Conservation (phyloP, 2,329 filamentous ascomycete genomes). For the Penicillium digitatum region DNA sequence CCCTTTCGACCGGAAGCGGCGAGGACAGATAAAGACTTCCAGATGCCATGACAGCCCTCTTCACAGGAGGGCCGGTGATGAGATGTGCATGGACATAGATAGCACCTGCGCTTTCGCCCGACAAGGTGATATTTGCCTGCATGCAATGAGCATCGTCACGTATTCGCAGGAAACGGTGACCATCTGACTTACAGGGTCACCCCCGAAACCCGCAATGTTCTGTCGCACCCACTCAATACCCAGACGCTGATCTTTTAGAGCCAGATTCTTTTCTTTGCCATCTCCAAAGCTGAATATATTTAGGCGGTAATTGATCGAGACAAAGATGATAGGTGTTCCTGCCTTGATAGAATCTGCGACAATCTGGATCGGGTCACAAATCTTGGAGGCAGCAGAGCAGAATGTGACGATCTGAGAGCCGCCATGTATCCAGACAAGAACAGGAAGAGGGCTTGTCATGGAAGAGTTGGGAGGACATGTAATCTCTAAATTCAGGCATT, state of each 20-base stretch:
- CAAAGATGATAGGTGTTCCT: constrained; percentile 41
- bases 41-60: constrained; percentile 40
- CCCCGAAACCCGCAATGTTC: constrained; percentile 41
- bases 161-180: background rate
- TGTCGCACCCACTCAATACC: constrained; percentile 40
- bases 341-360: constrained; percentile 35
- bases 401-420: constrained; percentile 47
- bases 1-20: constrained; percentile 37
- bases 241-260: constrained; percentile 35
- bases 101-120: constrained; percentile 48
- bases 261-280: constrained; percentile 40
- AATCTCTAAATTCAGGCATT: constrained; percentile 45
- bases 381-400: constrained; percentile 40
- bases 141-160: background rate
- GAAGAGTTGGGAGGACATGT: constrained; percentile 23
- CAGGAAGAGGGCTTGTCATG: constrained; percentile 28
- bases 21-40: constrained; percentile 45
- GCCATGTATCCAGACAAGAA: constrained; percentile 48
- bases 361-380: constrained; percentile 39
- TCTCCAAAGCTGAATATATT: constrained; percentile 48
- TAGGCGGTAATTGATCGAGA: constrained; percentile 45
- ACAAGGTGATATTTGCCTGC: constrained; percentile 42
- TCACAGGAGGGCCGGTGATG: constrained; percentile 31
- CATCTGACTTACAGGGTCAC: constrained; percentile 32
- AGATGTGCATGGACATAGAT: constrained; percentile 46